Evolutionary conservation across 108 stramenopile genomes (phyloP), one percentile per base, ranked within the genome.

Genomic region (Nitzschia inconspicua): DNA sequence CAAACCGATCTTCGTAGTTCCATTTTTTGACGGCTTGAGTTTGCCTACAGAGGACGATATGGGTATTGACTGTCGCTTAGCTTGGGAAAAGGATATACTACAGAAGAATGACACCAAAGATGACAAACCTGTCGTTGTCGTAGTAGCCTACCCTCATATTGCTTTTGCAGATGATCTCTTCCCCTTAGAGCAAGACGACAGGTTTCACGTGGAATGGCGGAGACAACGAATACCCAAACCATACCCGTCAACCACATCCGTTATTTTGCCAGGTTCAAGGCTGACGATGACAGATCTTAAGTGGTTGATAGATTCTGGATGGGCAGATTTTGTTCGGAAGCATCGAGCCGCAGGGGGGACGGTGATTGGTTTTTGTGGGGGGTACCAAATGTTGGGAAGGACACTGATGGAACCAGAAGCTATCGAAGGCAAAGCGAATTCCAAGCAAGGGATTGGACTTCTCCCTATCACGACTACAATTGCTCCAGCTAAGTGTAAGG

Each of bases 311-410:
- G 50, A 74, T 67, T 65, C 73, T 27, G 66, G 63, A 4, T 74
- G 73, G 73, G 60, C 58, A 19, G 37, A 60, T 7, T 74, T 67
- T 40, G 3, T 74, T 4, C 53, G 54, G 27, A 57, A 66, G 28
- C 63, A 67, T 39, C 60, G 55, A 4, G 29, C 42, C 4, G 52
- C 48, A 3, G 73, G 73, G 19, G 73, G 73, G 32, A 29, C 16
- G n/a, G 56, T 74, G 23, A 34, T 74, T 18, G 73, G 73, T 2
- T 25, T 74, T 31, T 67, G 73, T 36, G 60, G 60, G 24, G 73
- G 73, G 3, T 74, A 67, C 30, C 73, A 74, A 47, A 74, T 74
- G 55, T 30, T 74, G 37, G 73, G 73, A 3, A 39, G 60, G 52
- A 52, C 28, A n/a, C 44, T 73, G 0, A 50, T 44, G 2, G 68